Evolutionary conservation across 768 basidiomycete genomes (phyloP).

Genomic region (Fibroporia radiculosa): DNA sequence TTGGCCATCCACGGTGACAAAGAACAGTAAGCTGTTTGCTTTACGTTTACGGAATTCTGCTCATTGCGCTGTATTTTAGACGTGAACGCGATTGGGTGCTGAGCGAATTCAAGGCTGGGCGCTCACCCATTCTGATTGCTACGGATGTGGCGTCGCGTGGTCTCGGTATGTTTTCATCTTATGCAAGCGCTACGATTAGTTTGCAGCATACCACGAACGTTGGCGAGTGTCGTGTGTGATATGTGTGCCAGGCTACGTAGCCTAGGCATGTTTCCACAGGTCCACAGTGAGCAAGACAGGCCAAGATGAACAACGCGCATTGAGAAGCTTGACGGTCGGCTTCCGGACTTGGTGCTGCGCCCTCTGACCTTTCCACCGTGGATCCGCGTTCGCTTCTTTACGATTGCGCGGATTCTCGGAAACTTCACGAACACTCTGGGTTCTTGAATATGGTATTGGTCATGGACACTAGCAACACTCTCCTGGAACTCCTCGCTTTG

Average conservation of each 20-base stretch:
- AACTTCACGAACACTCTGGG: slow-evolving; percentile 34
- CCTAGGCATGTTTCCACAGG: slow-evolving; percentile 23
- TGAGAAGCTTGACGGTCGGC: slow-evolving; percentile 23
- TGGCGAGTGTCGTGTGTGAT: neutral
- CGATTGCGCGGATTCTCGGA: slow-evolving; percentile 26
- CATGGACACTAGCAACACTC: slow-evolving; percentile 40
- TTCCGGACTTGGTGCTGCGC: slow-evolving; percentile 20
- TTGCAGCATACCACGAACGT: slow-evolving; percentile 18
- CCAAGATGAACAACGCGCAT: slow-evolving; percentile 24
- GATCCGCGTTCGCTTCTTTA: slow-evolving; percentile 25
- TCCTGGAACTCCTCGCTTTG: slow-evolving; percentile 29
- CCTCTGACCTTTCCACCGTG: slow-evolving; percentile 37
- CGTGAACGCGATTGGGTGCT: slow-evolving; percentile 99
- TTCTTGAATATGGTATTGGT: slow-evolving; percentile 46
- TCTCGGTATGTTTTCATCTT: slow-evolving; percentile 82
- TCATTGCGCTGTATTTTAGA: slow-evolving; percentile 32
- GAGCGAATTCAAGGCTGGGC: slow-evolving; percentile 95
- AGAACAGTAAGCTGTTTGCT: slow-evolving; percentile 68
- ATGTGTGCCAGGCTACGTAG: neutral
- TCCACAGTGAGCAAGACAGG: slow-evolving; percentile 31
- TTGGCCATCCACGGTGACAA: slow-evolving; percentile 99
- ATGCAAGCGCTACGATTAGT: slow-evolving; percentile 40
- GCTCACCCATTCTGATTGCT: slow-evolving; percentile 95
- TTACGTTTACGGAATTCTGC: neutral
- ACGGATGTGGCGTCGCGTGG: slow-evolving; percentile 99